These are phyloP conservation scores for Aureobasidium vineae DNA, from an alignment of 2,329 filamentous ascomycete species.

Conservation along the genomic window DNA sequence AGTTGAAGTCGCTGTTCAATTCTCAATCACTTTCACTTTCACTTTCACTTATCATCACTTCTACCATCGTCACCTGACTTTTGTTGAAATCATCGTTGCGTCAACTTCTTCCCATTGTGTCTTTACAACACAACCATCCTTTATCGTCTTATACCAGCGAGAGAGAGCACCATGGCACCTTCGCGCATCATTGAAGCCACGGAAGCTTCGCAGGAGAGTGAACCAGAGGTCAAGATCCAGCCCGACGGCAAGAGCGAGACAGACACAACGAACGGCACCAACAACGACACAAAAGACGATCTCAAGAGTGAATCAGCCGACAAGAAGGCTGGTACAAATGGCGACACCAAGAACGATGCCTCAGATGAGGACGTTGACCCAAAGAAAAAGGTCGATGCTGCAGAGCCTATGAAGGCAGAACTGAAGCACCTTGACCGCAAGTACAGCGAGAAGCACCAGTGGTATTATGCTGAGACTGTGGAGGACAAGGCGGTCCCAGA, in stretches of 20 bases:
- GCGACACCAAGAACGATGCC: background rate
- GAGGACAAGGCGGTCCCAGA: constrained; percentile 33
- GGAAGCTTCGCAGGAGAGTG: background rate
- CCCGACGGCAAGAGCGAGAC: background rate
- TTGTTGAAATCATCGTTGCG: background rate
- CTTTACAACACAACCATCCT: too few relatives aligned
- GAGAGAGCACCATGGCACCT: background rate
- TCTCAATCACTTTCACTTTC: background rate
- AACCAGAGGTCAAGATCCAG: background rate
- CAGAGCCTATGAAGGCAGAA: constrained; percentile 30
- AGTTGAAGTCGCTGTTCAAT: background rate
- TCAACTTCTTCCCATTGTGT: background rate
- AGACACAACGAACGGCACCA: background rate
- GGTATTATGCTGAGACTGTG: constrained; percentile 34
- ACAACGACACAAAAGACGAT: background rate
- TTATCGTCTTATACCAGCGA: background rate
- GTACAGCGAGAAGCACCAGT: constrained; percentile 33
- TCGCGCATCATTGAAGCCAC: background rate
- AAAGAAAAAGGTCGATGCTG: constrained; percentile 11
- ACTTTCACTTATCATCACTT: background rate
- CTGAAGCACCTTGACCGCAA: constrained; percentile 35
- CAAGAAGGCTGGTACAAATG: background rate
- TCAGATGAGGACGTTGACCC: background rate
- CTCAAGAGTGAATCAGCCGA: background rate
- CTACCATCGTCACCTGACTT: background rate